Conservation (phyloP, 345 rosid species). For the Diplotaxis tenuifolia region DNA sequence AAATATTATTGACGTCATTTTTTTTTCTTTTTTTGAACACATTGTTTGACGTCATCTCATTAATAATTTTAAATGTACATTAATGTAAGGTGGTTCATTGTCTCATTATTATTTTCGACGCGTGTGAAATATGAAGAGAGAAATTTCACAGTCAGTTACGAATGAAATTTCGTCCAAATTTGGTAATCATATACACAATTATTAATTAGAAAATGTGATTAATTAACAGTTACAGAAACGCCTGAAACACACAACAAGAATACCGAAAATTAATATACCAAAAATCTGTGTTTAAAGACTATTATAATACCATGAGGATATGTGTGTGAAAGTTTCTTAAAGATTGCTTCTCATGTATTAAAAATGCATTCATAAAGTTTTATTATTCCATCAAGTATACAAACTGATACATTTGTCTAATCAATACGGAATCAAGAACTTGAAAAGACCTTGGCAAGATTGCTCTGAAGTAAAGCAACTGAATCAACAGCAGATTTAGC, state of each 20-base stretch:
- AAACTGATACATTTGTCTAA: constrained; percentile 5
- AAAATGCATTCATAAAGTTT: background rate
- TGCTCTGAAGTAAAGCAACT: constrained; percentile 68
- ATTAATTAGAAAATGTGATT: background rate
- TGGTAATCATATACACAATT: background rate
- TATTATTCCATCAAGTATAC: background rate
- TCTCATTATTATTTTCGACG: background rate
- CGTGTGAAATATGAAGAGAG: background rate
- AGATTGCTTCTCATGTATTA: background rate
- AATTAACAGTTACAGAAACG: background rate
- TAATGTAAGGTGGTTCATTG: background rate
- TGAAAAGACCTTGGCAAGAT: constrained; percentile 59
- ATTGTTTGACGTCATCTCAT: background rate
- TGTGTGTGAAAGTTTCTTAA: background rate
- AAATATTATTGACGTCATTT: too few species aligned
- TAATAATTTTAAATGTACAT: background rate
- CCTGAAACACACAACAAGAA: background rate
- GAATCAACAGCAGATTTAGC: constrained; percentile 75
- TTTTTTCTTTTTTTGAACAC: too few species aligned
- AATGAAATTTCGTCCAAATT: background rate
- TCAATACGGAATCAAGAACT: constrained; percentile 36
- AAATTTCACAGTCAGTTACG: background rate
- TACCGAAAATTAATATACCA: background rate
- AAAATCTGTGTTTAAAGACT: too few species aligned
- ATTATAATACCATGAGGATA: background rate